phyloP scores from a whole-genome alignment of 179 eudicot species.

The Spergularia azorica region DNA sequence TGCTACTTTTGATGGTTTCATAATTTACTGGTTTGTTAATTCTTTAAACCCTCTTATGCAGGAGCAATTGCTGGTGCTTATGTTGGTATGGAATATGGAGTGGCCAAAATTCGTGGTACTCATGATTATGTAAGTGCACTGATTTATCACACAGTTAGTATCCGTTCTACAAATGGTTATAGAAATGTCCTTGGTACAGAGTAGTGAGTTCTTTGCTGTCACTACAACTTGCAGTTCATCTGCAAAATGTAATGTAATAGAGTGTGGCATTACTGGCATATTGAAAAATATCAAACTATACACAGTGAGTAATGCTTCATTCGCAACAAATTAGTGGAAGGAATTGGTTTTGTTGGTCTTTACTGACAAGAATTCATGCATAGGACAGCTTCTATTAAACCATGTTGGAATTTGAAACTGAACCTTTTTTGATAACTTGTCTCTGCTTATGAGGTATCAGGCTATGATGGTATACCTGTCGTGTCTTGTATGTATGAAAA shows the following conservation, averaged over 20 bases:
- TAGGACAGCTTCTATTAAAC: too few relatives aligned
- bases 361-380: too few relatives aligned
- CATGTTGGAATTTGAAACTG: neutral
- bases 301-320: too few relatives aligned
- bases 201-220: neutral
- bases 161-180: neutral
- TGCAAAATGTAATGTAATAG: too few relatives aligned
- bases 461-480: neutral
- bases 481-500: neutral
- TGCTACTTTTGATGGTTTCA: neutral
- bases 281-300: too few relatives aligned
- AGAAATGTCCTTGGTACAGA: neutral
- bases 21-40: neutral
- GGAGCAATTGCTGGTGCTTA: conserved; percentile 88
- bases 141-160: too few relatives aligned
- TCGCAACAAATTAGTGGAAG: too few relatives aligned
- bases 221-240: neutral
- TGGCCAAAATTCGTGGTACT: conserved; percentile 64
- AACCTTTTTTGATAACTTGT: neutral
- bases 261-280: too few relatives aligned
- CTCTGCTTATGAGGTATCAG: neutral
- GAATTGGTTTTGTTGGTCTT: too few relatives aligned
- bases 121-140: conserved; percentile 68
- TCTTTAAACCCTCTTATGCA: conserved; percentile 26
- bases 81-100: conserved; percentile 87